Percentiles rank a stretch among this genome's conserved stretches.
Evolutionary conservation across 768 basidiomycete genomes (phyloP).

Genomic region (Hypholoma fasciculare): DNA sequence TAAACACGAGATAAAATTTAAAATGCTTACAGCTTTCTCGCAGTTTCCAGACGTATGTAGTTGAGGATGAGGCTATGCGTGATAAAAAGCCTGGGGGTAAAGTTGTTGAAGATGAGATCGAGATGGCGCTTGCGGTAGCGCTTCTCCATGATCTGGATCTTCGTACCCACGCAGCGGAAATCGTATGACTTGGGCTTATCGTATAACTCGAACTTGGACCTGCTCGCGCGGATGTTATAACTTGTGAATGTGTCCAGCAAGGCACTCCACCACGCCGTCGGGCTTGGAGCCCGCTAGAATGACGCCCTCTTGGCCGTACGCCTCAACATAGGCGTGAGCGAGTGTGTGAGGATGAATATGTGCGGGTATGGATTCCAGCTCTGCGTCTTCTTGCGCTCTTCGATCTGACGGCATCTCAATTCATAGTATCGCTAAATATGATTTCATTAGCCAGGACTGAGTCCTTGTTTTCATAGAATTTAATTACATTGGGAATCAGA

Average conservation of each 20-base stretch:
- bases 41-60: too few relatives aligned
- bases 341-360: too few relatives aligned
- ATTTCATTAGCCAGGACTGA: too few relatives aligned
- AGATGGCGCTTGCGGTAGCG: conserved; percentile 98
- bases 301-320: too few relatives aligned
- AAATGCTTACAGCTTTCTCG: too few relatives aligned
- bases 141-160: conserved; percentile 96
- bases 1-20: too few relatives aligned
- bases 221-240: conserved; percentile 82
- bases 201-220: conserved; percentile 89
- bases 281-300: conserved; percentile 48
- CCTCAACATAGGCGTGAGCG: too few relatives aligned
- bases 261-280: conserved; percentile 52
- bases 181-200: too few relatives aligned
- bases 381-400: conserved; percentile 50
- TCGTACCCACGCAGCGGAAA: conserved; percentile 88
- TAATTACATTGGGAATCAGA: conserved; percentile 35
- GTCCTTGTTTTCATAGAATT: conserved; percentile 9
- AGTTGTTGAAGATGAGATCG: conserved; percentile 93
- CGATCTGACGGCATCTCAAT: too few relatives aligned
- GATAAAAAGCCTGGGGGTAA: conserved; percentile 87
- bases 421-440: too few relatives aligned
- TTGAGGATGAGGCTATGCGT: conserved; percentile 44
- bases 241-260: conserved; percentile 93
- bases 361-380: conserved; percentile 44